Evolutionary conservation across 1,284 basidiomycete genomes (phyloP).

Genomic region (Trichosporon inkin): DNA sequence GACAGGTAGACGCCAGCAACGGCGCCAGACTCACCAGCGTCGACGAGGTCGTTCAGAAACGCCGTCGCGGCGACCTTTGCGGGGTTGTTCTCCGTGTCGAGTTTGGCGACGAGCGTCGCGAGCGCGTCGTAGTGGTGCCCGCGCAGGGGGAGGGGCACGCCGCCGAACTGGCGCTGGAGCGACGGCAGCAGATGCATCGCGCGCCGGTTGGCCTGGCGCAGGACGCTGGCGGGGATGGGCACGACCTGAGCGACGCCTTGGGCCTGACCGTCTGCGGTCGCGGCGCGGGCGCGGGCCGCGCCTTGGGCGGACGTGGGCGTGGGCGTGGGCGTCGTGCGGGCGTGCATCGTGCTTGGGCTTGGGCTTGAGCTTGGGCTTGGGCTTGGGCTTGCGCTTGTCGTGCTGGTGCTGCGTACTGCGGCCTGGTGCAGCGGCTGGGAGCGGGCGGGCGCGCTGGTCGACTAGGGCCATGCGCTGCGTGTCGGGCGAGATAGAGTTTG

Average conservation of each 20-base stretch:
- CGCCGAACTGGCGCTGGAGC: not conserved
- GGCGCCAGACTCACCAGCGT: not conserved
- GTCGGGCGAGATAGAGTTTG: not conserved
- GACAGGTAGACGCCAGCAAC: too few species aligned
- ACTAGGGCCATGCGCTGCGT: not conserved
- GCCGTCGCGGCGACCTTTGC: not conserved
- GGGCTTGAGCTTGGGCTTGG: too few species aligned
- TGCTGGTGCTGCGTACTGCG: too few species aligned
- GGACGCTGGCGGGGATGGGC: not conserved
- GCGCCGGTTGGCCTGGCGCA: constrained; percentile 4
- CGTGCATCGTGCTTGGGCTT: too few species aligned
- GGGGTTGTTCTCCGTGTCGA: not conserved
- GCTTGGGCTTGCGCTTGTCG: too few species aligned
- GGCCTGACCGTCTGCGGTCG: too few species aligned
- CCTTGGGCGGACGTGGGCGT: not conserved
- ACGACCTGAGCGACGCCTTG: not conserved
- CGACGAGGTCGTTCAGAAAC: constrained; percentile 5
- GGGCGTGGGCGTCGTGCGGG: too few species aligned
- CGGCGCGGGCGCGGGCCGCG: not conserved
- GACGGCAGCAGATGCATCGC: constrained; percentile 1
- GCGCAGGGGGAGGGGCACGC: not conserved
- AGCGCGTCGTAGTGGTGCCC: not conserved
- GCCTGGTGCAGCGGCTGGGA: too few species aligned
- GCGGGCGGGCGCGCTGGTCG: not conserved
- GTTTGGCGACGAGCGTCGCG: not conserved